Base-by-base conservation (phyloP, 1,139 yeast genomes). In the Blastobotrys aristatus region DNA sequence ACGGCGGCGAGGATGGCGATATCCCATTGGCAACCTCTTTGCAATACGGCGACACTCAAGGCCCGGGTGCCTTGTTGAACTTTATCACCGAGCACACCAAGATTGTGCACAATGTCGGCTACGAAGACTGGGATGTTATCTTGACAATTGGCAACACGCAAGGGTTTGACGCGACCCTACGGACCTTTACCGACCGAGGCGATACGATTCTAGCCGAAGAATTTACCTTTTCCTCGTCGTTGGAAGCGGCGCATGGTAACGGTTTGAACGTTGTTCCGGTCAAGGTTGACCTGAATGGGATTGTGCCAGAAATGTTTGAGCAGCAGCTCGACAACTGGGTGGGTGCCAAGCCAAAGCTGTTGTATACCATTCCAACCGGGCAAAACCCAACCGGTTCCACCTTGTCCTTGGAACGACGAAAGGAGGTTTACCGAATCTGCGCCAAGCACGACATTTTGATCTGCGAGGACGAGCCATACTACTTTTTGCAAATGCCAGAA, bases 321-420 rank as follows among this genome's bases (percentile, higher is more conserved):
- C 68, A 69, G 40, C 71, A 80, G 52, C 74, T 90, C 64, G 78
- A 74, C 56, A 72, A 75, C 59, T 89, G 97, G 97, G 74, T 71
- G 60, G 65, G 80, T 66, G 63, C 84, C 74, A 77, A 75, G 66
- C 95, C 95, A 53, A 86, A 82, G 66, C 72, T 89, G 49, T 74
- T 89, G 56, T 89, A 89, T 76, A 82, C 90, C 40, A 86, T 89
- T 58, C 82, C 89, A 55, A 89, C 96, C 21, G 97, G 97, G 49
- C 97, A 89, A 71, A 89, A 89, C 74, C 97, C 97, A 50, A 88
- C 96, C 30, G 97, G 97, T 35, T 82, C 92, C 13, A 82, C 85
- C 40, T 71, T 89, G 58, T 72, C 82, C 46, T 68, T 62, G 16
- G 89, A 82, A 60, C 80, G 97, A 70, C 85, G 96, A 69, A 66